Conservation (phyloP, 148 eudicot genomes). For the Nepenthes gracilis region DNA sequence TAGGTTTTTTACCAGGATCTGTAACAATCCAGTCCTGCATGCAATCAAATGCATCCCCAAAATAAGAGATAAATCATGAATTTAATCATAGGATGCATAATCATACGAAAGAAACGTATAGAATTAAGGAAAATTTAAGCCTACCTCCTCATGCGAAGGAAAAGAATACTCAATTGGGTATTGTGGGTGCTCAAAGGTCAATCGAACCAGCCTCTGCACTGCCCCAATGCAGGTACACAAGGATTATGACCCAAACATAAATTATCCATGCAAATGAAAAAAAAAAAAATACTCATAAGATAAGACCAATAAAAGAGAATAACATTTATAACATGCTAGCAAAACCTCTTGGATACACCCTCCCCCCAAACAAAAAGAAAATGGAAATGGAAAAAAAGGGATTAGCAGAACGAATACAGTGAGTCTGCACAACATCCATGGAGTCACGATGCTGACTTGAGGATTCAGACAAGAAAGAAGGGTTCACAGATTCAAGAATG, state of each 20-base stretch:
- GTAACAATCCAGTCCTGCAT: slow-evolving; percentile 73
- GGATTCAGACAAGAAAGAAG: no score
- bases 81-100: background rate
- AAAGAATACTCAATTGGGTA: slow-evolving; percentile 52
- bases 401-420: no score
- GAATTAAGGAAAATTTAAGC: slow-evolving; percentile 5
- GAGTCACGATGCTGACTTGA: no score
- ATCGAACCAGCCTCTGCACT: slow-evolving; percentile 64
- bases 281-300: background rate
- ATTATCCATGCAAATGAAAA: background rate
- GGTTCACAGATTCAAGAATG: no score
- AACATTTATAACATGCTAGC: no score
- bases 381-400: no score
- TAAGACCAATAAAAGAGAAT: background rate
- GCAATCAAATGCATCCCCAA: background rate
- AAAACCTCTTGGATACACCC: no score
- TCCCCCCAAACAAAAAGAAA: no score
- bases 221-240: slow-evolving; percentile 18
- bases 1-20: slow-evolving; percentile 37
- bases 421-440: no score
- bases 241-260: slow-evolving; percentile 10
- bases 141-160: slow-evolving; percentile 81
- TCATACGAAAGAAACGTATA: background rate
- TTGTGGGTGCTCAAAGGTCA: slow-evolving; percentile 61
- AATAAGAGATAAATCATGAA: background rate